Percentiles rank a stretch among this genome's conserved stretches.
Conservation (phyloP, 148 eudicot species). For the Mesembryanthemum crystallinum region DNA sequence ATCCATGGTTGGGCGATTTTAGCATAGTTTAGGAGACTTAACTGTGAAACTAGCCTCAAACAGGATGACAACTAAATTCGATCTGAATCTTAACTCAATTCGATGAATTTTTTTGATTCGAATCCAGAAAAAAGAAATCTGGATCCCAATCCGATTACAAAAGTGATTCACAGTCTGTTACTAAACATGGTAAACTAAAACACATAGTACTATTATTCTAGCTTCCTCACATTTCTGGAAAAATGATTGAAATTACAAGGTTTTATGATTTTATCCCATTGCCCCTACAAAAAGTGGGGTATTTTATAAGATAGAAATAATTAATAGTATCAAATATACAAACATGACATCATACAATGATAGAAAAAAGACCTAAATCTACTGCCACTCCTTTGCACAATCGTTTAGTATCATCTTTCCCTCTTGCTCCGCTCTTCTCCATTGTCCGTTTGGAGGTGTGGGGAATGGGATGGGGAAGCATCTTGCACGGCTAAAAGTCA, state of each 20-base stretch:
- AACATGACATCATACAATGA: constrained; percentile 1
- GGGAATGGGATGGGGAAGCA: too few species aligned
- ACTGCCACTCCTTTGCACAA: neutral
- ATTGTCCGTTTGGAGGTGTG: neutral
- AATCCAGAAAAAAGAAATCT: too few species aligned
- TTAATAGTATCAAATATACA: neutral
- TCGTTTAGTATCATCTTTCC: neutral
- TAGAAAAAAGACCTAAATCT: neutral
- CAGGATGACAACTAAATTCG: too few species aligned
- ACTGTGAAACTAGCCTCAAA: too few species aligned
- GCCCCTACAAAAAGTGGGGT: neutral
- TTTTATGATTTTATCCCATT: neutral
- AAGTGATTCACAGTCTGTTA: too few species aligned
- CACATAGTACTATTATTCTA: neutral
- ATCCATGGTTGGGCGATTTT: too few species aligned
- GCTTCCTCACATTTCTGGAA: neutral
- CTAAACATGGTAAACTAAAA: too few species aligned
- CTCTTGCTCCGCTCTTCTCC: neutral
- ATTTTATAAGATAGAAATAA: neutral
- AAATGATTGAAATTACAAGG: neutral
- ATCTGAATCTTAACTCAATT: too few species aligned
- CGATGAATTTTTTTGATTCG: too few species aligned
- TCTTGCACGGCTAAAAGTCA: neutral
- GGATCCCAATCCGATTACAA: too few species aligned
- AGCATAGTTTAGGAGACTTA: too few species aligned